These are phyloP conservation scores for Zarea fungicola DNA, from an alignment of 2,329 filamentous ascomycete species.

Conservation along the genomic window DNA sequence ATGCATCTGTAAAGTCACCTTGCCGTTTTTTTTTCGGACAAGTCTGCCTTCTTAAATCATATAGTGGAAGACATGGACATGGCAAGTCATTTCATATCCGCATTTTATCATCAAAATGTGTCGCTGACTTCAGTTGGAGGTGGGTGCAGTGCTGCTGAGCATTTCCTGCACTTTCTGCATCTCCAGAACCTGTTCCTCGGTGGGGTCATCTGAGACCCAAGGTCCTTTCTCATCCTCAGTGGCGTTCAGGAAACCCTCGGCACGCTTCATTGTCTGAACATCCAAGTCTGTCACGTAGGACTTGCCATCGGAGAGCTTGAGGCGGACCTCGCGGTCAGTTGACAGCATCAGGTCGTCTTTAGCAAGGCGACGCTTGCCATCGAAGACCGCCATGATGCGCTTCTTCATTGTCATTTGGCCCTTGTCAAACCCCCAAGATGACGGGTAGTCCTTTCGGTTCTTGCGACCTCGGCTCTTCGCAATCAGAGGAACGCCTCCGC, in stretches of 20 bases:
- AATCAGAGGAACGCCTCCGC: conserved; percentile 60
- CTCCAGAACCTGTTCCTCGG: conserved; percentile 53
- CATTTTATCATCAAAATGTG: neutral
- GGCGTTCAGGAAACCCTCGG: conserved; percentile 75
- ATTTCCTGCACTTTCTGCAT: conserved; percentile 58
- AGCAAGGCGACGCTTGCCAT: conserved; percentile 79
- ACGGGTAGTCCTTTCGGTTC: conserved; percentile 88
- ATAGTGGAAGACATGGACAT: conserved; percentile 2
- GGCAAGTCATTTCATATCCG: conserved; percentile 7
- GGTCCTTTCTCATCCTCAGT: conserved; percentile 83
- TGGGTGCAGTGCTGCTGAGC: conserved; percentile 24
- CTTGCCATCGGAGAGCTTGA: conserved; percentile 69
- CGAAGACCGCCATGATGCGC: conserved; percentile 88
- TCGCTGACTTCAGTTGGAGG: neutral
- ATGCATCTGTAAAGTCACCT: conserved; percentile 9
- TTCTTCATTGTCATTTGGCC: conserved; percentile 99
- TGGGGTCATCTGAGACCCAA: conserved; percentile 72
- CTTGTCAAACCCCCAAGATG: conserved; percentile 86
- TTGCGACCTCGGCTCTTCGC: conserved; percentile 67
- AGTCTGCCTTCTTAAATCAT: conserved; percentile 5
- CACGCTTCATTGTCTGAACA: conserved; percentile 79
- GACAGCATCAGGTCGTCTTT: conserved; percentile 99
- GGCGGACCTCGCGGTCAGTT: conserved; percentile 86
- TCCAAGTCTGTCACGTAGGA: conserved; percentile 90
- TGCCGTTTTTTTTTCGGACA: neutral